Evolutionary conservation across 2,329 filamentous ascomycete species (phyloP).

Genomic region (Chaetomiaceae sp.): DNA sequence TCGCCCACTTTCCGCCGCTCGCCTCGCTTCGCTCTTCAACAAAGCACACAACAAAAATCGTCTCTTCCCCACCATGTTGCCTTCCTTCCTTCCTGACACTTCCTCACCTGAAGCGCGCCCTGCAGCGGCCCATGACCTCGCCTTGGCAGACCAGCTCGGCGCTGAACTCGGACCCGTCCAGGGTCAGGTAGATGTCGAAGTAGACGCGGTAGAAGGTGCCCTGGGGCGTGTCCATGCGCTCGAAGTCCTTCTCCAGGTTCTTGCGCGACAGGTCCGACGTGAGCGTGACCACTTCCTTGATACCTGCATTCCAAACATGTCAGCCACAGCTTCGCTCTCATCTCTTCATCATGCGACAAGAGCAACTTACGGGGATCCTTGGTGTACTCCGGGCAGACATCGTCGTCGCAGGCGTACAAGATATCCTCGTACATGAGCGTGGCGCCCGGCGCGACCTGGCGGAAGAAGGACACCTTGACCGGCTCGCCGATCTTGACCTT

Average conservation of each 20-base stretch:
- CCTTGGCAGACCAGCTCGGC: slow-evolving; percentile 98
- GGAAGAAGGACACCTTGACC: slow-evolving; percentile 97
- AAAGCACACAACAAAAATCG: too few relatives aligned
- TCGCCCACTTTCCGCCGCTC: slow-evolving; percentile 14
- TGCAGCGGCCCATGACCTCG: slow-evolving; percentile 96
- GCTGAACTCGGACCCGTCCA: slow-evolving; percentile 96
- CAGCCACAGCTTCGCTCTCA: slow-evolving; percentile 17
- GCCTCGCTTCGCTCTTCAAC: too few relatives aligned
- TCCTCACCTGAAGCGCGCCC: slow-evolving; percentile 70
- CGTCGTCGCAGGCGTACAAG: slow-evolving; percentile 93
- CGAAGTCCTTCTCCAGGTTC: slow-evolving; percentile 98
- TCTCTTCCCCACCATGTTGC: too few relatives aligned
- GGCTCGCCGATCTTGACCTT: slow-evolving; percentile 99
- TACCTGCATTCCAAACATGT: slow-evolving; percentile 54
- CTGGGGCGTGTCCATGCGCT: slow-evolving; percentile 97
- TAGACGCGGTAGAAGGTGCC: slow-evolving; percentile 88
- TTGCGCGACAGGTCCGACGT: slow-evolving; percentile 96
- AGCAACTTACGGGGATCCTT: slow-evolving; percentile 90
- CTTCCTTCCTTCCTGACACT: too few relatives aligned
- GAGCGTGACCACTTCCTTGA: slow-evolving; percentile 97
- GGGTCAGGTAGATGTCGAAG: slow-evolving; percentile 79
- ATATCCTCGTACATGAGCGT: slow-evolving; percentile 99
- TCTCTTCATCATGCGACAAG: neutral
- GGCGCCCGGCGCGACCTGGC: slow-evolving; percentile 92
- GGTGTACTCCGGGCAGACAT: slow-evolving; percentile 96